A percentile compares a stretch with the other conserved stretches of the same genome.
phyloP scores from a whole-genome alignment of 2,329 filamentous ascomycete genomes.

The Aureobasidium sp. region DNA sequence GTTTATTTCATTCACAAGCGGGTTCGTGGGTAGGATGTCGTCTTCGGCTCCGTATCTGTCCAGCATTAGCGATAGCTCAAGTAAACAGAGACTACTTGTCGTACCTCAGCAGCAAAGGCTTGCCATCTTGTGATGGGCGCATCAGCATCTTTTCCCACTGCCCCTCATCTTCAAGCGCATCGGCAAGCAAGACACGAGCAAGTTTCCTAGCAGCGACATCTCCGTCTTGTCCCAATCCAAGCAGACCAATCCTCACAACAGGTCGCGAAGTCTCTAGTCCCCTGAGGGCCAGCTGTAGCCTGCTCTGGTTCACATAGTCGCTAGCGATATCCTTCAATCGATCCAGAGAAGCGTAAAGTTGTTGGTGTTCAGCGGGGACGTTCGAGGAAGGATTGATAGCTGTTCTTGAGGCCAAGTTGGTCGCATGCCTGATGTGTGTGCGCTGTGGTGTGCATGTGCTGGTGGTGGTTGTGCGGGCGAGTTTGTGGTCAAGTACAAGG shows the following conservation, averaged over 20 bases:
- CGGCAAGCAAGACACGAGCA: conserved; percentile 64
- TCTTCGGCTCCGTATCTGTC: conserved; percentile 62
- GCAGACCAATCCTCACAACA: conserved; percentile 62
- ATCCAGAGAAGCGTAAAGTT: conserved; percentile 66
- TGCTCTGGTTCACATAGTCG: conserved; percentile 71
- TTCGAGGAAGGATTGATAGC: conserved; percentile 60
- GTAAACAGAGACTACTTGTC: background rate
- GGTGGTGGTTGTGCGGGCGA: background rate
- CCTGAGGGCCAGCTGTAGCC: conserved; percentile 75
- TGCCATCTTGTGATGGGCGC: conserved; percentile 37
- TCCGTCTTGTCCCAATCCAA: conserved; percentile 33
- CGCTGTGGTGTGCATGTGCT: background rate
- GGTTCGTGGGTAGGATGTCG: conserved; percentile 47
- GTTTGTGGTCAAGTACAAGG: background rate
- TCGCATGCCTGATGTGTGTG: conserved; percentile 11
- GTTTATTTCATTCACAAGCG: conserved; percentile 66
- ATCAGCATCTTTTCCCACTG: conserved; percentile 48
- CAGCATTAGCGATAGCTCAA: conserved; percentile 16
- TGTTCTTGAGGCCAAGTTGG: conserved; percentile 53
- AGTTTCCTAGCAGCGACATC: conserved; percentile 67
- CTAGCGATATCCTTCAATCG: conserved; percentile 68
- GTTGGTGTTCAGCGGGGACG: conserved; percentile 57
- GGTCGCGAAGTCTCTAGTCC: conserved; percentile 64
- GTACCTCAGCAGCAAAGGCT: conserved; percentile 46
- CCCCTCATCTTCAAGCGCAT: conserved; percentile 46